A percentile compares a stretch with the other conserved stretches of the same genome.
phyloP scores from a whole-genome alignment of 768 basidiomycete species.

The Hygrophoropsis aurantiaca region DNA sequence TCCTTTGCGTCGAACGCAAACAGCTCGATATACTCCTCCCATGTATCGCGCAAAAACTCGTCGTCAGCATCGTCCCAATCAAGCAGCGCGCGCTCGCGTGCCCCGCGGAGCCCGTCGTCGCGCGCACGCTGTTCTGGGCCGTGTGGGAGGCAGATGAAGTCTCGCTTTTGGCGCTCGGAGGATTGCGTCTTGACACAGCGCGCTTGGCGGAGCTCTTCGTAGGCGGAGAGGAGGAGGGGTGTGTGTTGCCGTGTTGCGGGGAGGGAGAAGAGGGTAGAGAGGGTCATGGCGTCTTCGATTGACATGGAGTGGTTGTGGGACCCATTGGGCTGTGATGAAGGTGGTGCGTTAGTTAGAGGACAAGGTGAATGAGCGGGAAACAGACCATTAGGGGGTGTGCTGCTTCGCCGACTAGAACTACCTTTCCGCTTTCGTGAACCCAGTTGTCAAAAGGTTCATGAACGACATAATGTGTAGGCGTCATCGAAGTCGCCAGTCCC shows the following conservation, averaged over 20 bases:
- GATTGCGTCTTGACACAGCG: conserved; percentile 41
- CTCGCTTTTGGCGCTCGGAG: conserved; percentile 43
- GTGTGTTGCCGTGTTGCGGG: conserved; percentile 46
- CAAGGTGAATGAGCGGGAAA: neutral
- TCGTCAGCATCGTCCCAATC: conserved; percentile 42
- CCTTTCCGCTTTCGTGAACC: conserved; percentile 48
- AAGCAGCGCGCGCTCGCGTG: conserved; percentile 22
- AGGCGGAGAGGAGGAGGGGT: conserved; percentile 48
- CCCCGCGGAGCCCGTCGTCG: conserved; percentile 32
- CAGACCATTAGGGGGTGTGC: conserved; percentile 54
- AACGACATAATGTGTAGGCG: conserved; percentile 30
- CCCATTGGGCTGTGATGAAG: conserved; percentile 42
- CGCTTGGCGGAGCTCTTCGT: conserved; percentile 56
- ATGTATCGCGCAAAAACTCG: conserved; percentile 41
- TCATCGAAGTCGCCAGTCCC: conserved; percentile 11
- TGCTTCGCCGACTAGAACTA: conserved; percentile 58
- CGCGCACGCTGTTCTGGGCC: conserved; percentile 45
- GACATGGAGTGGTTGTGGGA: conserved; percentile 46
- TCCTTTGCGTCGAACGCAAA: conserved; percentile 51
- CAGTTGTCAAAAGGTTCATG: conserved; percentile 44
- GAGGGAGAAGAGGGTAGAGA: conserved; percentile 55
- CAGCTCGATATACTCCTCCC: conserved; percentile 49
- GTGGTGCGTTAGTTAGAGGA: neutral
- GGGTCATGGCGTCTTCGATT: conserved; percentile 61
- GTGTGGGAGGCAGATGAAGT: conserved; percentile 38